Conservation (phyloP, 129 eudicot genomes). For the carrot (Daucus carota) region DNA sequence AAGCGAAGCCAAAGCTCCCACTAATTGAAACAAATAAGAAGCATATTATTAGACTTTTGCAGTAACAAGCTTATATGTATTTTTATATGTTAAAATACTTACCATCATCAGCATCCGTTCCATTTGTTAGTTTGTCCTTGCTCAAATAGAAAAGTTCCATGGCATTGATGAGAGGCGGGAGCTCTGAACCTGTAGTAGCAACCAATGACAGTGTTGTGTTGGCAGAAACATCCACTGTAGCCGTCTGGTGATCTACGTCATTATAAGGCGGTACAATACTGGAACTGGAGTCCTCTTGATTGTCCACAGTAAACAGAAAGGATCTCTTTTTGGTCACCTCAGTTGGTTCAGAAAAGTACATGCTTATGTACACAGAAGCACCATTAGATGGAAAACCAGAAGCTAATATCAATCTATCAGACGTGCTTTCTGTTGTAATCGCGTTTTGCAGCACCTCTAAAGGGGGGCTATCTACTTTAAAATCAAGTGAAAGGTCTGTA, state of each 20-base stretch:
- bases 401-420: neutral
- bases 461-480: constrained; percentile 31
- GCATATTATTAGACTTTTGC: no score
- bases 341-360: constrained; percentile 42
- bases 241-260: constrained; percentile 17
- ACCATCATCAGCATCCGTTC: constrained; percentile 54
- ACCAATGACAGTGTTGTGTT: constrained; percentile 26
- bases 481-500: constrained; percentile 4
- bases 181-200: constrained; percentile 24
- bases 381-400: constrained; percentile 7
- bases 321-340: constrained; percentile 25
- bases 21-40: constrained; percentile 21
- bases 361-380: constrained; percentile 25
- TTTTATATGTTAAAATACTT: no score
- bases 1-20: constrained; percentile 44
- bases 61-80: no score
- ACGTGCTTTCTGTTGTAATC: constrained; percentile 10
- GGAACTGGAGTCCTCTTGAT: constrained; percentile 9
- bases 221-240: constrained; percentile 18
- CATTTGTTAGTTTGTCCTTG: constrained; percentile 26
- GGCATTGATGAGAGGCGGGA: constrained; percentile 60
- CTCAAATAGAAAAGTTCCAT: constrained; percentile 35
- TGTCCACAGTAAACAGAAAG: constrained; percentile 21
- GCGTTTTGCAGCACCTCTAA: constrained; percentile 34
- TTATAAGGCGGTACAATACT: constrained; percentile 31